These are phyloP conservation scores for Ophiostoma pallidulum DNA, from an alignment of 2,329 filamentous ascomycete species.

Conservation along the genomic window DNA sequence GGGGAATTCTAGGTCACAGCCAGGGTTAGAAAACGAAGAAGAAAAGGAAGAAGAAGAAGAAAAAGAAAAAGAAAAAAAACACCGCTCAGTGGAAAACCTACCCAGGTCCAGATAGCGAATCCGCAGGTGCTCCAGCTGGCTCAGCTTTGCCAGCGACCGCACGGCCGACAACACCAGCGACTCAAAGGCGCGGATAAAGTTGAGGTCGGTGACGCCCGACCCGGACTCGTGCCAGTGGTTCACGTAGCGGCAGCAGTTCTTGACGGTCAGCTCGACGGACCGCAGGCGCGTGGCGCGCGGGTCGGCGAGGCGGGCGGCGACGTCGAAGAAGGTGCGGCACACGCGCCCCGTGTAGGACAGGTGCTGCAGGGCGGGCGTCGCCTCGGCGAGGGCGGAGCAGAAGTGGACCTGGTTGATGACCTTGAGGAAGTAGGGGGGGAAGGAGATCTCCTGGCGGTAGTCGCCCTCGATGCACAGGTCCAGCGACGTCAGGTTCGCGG, in stretches of 20 bases:
- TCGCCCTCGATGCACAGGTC: constrained; percentile 64
- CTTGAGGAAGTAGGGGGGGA: constrained; percentile 52
- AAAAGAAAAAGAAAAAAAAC: background rate
- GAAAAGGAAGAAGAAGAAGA: background rate
- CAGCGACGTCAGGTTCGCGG: constrained; percentile 49
- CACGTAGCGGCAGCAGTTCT: constrained; percentile 58
- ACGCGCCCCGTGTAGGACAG: constrained; percentile 64
- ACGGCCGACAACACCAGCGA: constrained; percentile 56
- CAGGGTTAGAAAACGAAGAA: background rate
- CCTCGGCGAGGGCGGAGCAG: constrained; percentile 52
- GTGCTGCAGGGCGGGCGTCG: constrained; percentile 54
- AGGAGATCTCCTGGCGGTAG: constrained; percentile 54
- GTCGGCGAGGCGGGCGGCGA: constrained; percentile 41
- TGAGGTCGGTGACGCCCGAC: constrained; percentile 61
- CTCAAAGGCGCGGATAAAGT: constrained; percentile 64
- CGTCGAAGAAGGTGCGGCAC: constrained; percentile 59
- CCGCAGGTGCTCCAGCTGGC: constrained; percentile 52
- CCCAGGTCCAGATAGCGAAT: constrained; percentile 67
- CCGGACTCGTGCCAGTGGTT: constrained; percentile 51
- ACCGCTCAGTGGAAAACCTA: too few relatives aligned
- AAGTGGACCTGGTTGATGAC: constrained; percentile 52
- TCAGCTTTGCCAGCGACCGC: constrained; percentile 48
- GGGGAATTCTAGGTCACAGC: constrained; percentile 47
- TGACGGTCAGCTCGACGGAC: constrained; percentile 62
- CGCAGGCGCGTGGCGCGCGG: constrained; percentile 44